Percentiles rank a stretch among this genome's conserved stretches.
Evolutionary conservation across 768 basidiomycete genomes (phyloP).

Genomic region (Agaricus blazei): DNA sequence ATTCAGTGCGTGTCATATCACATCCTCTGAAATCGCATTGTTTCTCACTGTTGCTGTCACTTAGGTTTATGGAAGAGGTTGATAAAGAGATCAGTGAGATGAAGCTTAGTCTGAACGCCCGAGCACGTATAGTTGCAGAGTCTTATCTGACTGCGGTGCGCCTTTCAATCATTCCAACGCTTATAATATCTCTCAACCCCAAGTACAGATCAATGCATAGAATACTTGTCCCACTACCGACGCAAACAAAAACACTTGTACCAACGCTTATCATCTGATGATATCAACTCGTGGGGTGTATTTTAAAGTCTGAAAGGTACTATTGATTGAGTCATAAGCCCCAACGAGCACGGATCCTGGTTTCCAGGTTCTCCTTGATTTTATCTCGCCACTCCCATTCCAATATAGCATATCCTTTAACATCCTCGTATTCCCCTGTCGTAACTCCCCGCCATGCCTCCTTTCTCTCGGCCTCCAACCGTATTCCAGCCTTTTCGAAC

Average conservation of each 20-base stretch:
- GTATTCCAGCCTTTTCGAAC: slow-evolving; percentile 36
- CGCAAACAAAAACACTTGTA: not conserved
- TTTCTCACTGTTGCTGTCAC: slow-evolving; percentile 1
- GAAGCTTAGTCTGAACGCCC: slow-evolving; percentile 94
- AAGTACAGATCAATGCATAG: slow-evolving; percentile 34
- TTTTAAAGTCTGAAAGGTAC: no score
- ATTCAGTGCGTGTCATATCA: slow-evolving; percentile 70
- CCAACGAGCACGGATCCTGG: slow-evolving; percentile 15
- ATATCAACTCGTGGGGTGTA: not conserved
- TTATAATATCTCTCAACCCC: slow-evolving; percentile 1
- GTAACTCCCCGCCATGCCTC: slow-evolving; percentile 33
- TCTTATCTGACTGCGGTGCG: slow-evolving; percentile 90
- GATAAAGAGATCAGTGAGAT: slow-evolving; percentile 99
- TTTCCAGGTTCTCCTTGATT: slow-evolving; percentile 28
- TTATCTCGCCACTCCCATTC: slow-evolving; percentile 35
- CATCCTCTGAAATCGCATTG: not conserved
- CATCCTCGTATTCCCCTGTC: slow-evolving; percentile 31
- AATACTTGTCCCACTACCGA: no score
- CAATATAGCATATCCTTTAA: slow-evolving; percentile 36
- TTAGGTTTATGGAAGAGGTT: slow-evolving; percentile 97
- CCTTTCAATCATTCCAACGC: not conserved
- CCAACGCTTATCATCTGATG: not conserved
- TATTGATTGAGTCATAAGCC: not conserved
- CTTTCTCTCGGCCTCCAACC: slow-evolving; percentile 31
- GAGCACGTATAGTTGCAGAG: slow-evolving; percentile 96